These are phyloP conservation scores for Cladosporium sp. DNA, from an alignment of 2,329 filamentous ascomycete genomes.

Conservation along the genomic window DNA sequence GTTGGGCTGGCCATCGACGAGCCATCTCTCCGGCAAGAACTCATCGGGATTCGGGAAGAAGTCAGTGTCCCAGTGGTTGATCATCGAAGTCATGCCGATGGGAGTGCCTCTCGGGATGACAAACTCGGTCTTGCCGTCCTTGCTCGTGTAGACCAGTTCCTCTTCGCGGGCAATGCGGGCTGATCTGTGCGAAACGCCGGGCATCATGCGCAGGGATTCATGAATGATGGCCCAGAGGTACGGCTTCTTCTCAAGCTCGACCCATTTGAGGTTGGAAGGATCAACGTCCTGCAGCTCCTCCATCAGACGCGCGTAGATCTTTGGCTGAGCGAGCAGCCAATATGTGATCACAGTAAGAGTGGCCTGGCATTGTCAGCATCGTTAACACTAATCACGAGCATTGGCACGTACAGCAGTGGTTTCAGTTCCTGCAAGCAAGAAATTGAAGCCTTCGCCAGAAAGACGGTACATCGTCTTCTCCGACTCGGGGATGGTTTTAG, in stretches of 20 bases:
- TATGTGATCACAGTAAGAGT: constrained; percentile 10
- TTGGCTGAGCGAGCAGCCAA: constrained; percentile 14
- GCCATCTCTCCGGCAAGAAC: constrained; percentile 39
- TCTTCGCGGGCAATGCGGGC: constrained; percentile 10
- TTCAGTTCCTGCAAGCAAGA: constrained; percentile 16
- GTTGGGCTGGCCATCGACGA: constrained; percentile 12
- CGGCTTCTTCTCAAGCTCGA: constrained; percentile 27
- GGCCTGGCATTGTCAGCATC: not conserved
- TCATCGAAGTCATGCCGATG: constrained; percentile 27
- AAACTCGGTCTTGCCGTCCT: constrained; percentile 4
- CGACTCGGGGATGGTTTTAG: constrained; percentile 2
- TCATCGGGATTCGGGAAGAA: constrained; percentile 32
- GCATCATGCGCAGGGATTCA: constrained; percentile 39
- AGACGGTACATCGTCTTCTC: constrained; percentile 14
- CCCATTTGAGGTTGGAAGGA: constrained; percentile 5
- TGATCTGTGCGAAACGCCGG: constrained; percentile 6
- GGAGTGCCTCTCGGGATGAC: constrained; percentile 21
- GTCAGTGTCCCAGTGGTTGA: constrained; percentile 24
- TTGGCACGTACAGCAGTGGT: constrained; percentile 12
- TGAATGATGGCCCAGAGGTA: constrained; percentile 44
- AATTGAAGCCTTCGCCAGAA: constrained; percentile 11
- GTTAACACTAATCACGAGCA: not conserved
- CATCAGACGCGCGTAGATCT: constrained; percentile 6
- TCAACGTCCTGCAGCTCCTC: constrained; percentile 12
- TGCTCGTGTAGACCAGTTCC: constrained; percentile 6